Percentiles rank a stretch among this genome's conserved stretches.
These are phyloP conservation scores for Sporisorium iseilematis-ciliati DNA, from an alignment of 1,284 basidiomycete genomes.

Conservation along the genomic window DNA sequence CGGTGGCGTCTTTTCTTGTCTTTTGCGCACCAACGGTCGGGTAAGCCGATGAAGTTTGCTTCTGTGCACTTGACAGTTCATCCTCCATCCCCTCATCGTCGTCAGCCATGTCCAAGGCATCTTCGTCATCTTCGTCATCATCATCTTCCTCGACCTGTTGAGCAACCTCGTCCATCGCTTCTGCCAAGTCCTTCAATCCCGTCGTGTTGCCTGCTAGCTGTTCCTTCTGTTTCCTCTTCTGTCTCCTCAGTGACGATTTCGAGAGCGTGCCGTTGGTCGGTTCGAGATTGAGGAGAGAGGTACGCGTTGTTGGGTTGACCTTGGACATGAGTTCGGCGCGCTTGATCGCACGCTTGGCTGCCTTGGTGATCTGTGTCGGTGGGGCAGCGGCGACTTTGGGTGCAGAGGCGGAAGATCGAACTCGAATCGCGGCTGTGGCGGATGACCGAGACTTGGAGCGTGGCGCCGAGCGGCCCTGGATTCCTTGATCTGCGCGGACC, in stretches of 20 bases:
- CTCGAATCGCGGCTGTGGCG: constrained; percentile 24
- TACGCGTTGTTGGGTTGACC: constrained; percentile 22
- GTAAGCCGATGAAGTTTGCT: constrained; percentile 13
- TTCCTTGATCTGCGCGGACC: constrained; percentile 42
- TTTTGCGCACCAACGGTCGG: constrained; percentile 28
- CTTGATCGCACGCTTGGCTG: constrained; percentile 56
- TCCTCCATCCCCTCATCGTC: constrained; percentile 27
- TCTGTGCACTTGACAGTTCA: constrained; percentile 7
- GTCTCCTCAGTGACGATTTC: constrained; percentile 57
- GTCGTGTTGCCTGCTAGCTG: constrained; percentile 59
- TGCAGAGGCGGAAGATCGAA: constrained; percentile 17
- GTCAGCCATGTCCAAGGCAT: constrained; percentile 21
- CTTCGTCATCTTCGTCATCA: constrained; percentile 24
- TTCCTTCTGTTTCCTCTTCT: constrained; percentile 59
- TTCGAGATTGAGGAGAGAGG: constrained; percentile 34
- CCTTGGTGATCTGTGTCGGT: constrained; percentile 49
- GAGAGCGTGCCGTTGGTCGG: constrained; percentile 30
- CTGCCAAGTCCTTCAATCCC: constrained; percentile 58
- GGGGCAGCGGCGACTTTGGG: constrained; percentile 26
- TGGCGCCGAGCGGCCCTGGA: constrained; percentile 34
- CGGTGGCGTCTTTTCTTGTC: constrained; percentile 38
- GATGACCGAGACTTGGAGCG: constrained; percentile 41
- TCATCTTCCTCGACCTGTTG: constrained; percentile 31
- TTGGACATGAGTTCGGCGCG: constrained; percentile 52
- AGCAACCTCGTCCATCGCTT: constrained; percentile 44